These are phyloP conservation scores for Pythium brachiatum DNA, from an alignment of 352 stramenopile genomes.

Conservation along the genomic window DNA sequence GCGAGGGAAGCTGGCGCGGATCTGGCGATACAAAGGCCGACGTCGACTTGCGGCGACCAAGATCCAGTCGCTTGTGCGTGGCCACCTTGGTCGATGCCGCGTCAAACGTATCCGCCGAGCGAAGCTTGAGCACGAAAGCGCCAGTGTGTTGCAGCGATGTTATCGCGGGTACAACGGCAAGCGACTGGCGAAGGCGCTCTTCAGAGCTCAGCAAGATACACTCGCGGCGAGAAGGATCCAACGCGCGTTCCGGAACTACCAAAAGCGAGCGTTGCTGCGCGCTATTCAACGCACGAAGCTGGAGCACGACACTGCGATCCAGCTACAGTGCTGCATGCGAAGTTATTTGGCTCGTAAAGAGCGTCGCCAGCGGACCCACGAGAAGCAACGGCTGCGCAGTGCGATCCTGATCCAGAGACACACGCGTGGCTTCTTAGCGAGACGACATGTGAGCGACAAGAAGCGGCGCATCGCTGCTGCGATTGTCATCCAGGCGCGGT, in stretches of 20 bases:
- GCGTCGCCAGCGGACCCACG: conserved; percentile 23
- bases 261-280: conserved; percentile 49
- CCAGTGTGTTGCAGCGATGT: conserved; percentile 57
- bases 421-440: conserved; percentile 48
- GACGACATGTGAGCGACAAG: conserved; percentile 27
- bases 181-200: conserved; percentile 55
- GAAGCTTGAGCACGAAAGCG: conserved; percentile 46
- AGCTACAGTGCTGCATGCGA: conserved; percentile 57
- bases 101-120: conserved; percentile 28
- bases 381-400: conserved; percentile 21
- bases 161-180: conserved; percentile 82
- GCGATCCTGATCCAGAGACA: conserved; percentile 49
- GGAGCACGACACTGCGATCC: conserved; percentile 50
- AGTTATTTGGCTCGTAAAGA: conserved; percentile 53
- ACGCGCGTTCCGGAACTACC: conserved; percentile 59
- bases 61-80: conserved; percentile 59
- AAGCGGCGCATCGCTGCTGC: conserved; percentile 39
- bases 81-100: conserved; percentile 33
- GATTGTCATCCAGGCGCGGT: conserved; percentile 53
- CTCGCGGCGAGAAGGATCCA: conserved; percentile 64
- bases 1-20: conserved; percentile 45
- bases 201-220: conserved; percentile 57
- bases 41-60: conserved; percentile 32
- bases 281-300: conserved; percentile 66
- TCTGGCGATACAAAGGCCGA: conserved; percentile 22